A percentile compares a stretch with the other conserved stretches of the same genome.
Evolutionary conservation across 768 basidiomycete genomes (phyloP).

Genomic region (Gloeopeniophorella convolvens): DNA sequence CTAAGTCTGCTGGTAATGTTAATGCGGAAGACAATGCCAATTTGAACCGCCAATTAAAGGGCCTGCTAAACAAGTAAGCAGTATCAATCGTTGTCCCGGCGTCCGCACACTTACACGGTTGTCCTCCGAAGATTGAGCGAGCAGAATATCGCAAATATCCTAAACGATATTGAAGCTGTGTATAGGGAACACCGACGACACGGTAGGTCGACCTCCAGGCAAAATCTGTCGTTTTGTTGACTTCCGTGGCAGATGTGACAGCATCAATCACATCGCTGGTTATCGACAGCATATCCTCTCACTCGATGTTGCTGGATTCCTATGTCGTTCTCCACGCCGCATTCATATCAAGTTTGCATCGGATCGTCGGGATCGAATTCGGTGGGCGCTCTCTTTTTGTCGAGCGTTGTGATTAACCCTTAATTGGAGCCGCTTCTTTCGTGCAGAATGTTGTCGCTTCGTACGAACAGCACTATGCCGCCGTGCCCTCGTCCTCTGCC

Average conservation of each 20-base stretch:
- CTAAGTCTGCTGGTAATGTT: slow-evolving; percentile 34
- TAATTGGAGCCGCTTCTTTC: slow-evolving; percentile 65
- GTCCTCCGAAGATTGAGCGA: slow-evolving; percentile 69
- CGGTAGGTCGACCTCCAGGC: slow-evolving; percentile 38
- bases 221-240: not conserved
- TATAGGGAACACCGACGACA: slow-evolving; percentile 75
- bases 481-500: slow-evolving; percentile 22
- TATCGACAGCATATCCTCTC: slow-evolving; percentile 71
- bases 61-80: slow-evolving; percentile 85
- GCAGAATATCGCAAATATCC: slow-evolving; percentile 72
- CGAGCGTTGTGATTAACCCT: not conserved
- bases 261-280: slow-evolving; percentile 70
- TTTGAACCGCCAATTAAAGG: slow-evolving; percentile 74
- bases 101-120: slow-evolving; percentile 1
- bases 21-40: slow-evolving; percentile 40
- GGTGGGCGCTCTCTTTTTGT: slow-evolving; percentile 42
- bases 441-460: slow-evolving; percentile 62
- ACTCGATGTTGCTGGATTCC: slow-evolving; percentile 77
- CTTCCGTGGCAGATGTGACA: slow-evolving; percentile 53
- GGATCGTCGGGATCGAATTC: slow-evolving; percentile 80
- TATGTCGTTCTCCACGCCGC: slow-evolving; percentile 87
- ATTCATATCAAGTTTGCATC: slow-evolving; percentile 74
- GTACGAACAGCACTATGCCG: slow-evolving; percentile 54
- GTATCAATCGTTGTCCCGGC: no score
- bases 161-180: slow-evolving; percentile 66